Evolutionary conservation across 148 eudicot species (phyloP), one percentile per base, ranked within the genome.

Genomic region (Diospyros lotus): DNA sequence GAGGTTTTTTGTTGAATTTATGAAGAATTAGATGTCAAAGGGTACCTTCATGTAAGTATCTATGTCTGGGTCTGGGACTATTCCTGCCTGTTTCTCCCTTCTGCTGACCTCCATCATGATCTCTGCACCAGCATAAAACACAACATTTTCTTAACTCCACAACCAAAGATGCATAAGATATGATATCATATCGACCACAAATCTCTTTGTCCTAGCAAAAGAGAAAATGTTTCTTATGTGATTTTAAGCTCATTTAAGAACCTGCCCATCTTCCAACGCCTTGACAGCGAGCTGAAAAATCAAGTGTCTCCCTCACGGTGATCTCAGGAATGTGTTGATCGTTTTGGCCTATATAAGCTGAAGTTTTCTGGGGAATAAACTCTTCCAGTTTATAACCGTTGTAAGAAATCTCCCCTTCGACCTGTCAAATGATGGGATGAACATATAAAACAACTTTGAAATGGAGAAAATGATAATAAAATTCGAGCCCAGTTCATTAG

Each of bases 11-110:
- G 28, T 28, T 28, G 28, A 28, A 28, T 28, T 28, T 28, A 28
- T 28, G 28, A 28, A 28, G 28, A 28, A 28, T 28, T 28, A 28
- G 28, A 28, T 28, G 28, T 28, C 28, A 28, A 28, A 28, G 28
- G 28, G 28, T 77, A 89, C 98, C 97, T 93, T 93, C 94, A 91
- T 89, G 75, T 81, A 93, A 56, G 89, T 83, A 82, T 91, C 98
- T 18, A 86, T 75, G 54, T 89, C 93, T 42, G 87, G 89, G 82
- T 93, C 92, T n/a, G 97, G 95, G 76, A 90, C 56, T 38, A 93
- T 82, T 72, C 91, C 89, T 67, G 85, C 88, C 60, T 82, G 90
- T 75, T 90, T 93, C 80, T 93, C 98, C 81, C 93, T 86, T 87
- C 85, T 89, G 75, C 76, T 82, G 68, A 93, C 80, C 74, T 89